These are phyloP conservation scores for Platanthera zijinensis DNA, from an alignment of 106 monocot genomes.

Conservation along the genomic window DNA sequence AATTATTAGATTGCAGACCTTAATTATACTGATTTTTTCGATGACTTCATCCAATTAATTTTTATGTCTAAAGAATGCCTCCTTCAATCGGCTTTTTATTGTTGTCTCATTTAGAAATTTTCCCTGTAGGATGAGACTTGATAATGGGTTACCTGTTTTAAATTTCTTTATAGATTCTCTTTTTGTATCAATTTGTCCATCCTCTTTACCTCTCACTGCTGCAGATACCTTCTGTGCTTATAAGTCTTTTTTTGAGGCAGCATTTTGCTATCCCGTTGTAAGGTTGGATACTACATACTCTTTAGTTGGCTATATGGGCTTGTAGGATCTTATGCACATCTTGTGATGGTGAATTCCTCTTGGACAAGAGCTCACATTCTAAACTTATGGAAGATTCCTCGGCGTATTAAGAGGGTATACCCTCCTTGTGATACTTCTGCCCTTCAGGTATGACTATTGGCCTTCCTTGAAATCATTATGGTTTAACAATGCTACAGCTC, in stretches of 20 bases:
- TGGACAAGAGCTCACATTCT: slow-evolving; percentile 93
- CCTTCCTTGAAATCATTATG: not conserved
- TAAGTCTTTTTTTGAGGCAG: slow-evolving; percentile 42
- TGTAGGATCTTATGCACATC: slow-evolving; percentile 80
- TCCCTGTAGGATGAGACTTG: not conserved
- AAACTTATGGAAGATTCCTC: slow-evolving; percentile 76
- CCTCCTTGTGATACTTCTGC: slow-evolving; percentile 98
- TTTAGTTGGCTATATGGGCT: slow-evolving; percentile 87
- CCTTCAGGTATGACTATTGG: slow-evolving; percentile 54
- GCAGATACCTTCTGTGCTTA: slow-evolving; percentile 15
- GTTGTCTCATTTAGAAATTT: not conserved
- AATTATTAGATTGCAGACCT: not conserved
- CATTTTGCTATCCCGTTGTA: slow-evolving; percentile 75
- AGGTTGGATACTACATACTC: slow-evolving; percentile 70
- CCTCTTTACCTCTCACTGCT: slow-evolving; percentile 8
- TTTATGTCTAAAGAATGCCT: no score
- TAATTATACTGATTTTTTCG: not conserved
- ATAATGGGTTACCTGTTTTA: not conserved
- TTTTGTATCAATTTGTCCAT: not conserved
- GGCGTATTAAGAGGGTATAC: slow-evolving; percentile 62
- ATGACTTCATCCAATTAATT: not conserved
- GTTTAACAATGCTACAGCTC: not conserved
- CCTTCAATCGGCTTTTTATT: no score
- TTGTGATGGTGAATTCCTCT: slow-evolving; percentile 93
- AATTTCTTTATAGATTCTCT: not conserved